Percentiles rank a stretch among this genome's conserved stretches.
Evolutionary conservation across 345 rosid species (phyloP).

Genomic region (Camelina sativa): DNA sequence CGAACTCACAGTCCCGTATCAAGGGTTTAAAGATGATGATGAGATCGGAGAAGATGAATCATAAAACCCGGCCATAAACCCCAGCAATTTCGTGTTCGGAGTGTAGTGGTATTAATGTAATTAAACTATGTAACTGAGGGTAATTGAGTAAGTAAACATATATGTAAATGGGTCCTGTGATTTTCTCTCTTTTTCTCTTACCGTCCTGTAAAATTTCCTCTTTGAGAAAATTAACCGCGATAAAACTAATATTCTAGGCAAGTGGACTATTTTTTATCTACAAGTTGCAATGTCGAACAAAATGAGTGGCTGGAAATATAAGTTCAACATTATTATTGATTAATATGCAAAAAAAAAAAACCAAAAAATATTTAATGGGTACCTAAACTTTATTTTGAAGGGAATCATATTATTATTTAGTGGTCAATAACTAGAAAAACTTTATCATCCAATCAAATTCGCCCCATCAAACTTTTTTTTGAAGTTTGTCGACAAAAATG

Average conservation of each 20-base stretch:
- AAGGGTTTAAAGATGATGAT: not conserved
- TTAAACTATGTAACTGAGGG: not conserved
- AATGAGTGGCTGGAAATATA: slow-evolving; percentile 16
- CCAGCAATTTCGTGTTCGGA: not conserved
- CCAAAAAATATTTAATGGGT: too few relatives aligned
- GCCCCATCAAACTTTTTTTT: not conserved
- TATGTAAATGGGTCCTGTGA: not conserved
- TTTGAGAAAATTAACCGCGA: not conserved
- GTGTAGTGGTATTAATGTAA: slow-evolving; percentile 23
- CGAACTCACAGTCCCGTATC: not conserved
- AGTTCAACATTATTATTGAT: too few relatives aligned
- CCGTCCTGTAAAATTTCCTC: slow-evolving; percentile 17
- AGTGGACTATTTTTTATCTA: not conserved
- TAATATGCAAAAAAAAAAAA: too few relatives aligned
- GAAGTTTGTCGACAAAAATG: not conserved
- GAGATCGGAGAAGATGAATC: slow-evolving; percentile 3
- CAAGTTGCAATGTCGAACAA: slow-evolving; percentile 30
- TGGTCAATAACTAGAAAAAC: not conserved
- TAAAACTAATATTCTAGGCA: not conserved
- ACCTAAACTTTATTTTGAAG: not conserved
- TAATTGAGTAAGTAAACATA: not conserved
- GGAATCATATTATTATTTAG: slow-evolving; percentile 11
- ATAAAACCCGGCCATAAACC: slow-evolving; percentile 35
- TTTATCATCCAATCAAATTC: not conserved
- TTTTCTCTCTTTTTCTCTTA: slow-evolving; percentile 11